A percentile compares a stretch with the other conserved stretches of the same genome.
These are phyloP conservation scores for Phycomyces nitens DNA, from an alignment of 192 early-diverging fungal genomes.

Conservation along the genomic window DNA sequence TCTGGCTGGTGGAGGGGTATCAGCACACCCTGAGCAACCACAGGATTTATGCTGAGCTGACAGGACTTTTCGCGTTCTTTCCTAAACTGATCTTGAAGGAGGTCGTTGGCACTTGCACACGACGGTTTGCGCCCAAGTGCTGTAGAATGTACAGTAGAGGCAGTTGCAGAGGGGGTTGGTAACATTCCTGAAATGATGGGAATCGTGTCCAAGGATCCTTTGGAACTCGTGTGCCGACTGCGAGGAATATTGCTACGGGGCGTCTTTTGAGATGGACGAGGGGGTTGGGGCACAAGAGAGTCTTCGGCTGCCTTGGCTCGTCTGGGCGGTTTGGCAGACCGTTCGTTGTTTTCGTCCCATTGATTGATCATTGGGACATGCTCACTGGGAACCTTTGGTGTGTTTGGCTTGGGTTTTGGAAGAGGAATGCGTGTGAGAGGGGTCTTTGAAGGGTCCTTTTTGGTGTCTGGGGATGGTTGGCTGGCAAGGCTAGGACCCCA, in stretches of 20 bases:
- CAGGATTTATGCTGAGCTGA: constrained; percentile 5
- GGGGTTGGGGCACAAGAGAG: neutral
- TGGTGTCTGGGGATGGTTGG: neutral
- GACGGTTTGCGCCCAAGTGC: neutral
- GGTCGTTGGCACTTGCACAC: neutral
- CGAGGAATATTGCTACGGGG: neutral
- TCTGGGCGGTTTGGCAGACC: neutral
- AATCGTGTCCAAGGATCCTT: neutral
- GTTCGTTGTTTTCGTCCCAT: neutral
- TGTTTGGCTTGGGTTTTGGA: neutral
- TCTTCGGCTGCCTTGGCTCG: neutral
- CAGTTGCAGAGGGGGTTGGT: too few relatives aligned
- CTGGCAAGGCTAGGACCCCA: neutral
- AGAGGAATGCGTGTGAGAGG: neutral
- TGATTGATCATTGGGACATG: neutral
- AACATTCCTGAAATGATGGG: neutral
- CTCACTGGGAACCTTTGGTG: neutral
- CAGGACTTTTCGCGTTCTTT: constrained; percentile 10
- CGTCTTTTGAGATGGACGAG: neutral
- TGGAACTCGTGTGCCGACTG: neutral
- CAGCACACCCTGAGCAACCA: constrained; percentile 12
- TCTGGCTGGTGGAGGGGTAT: neutral
- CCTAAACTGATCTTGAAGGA: constrained; percentile 16
- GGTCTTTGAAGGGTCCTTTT: neutral
- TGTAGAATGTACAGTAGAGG: too few relatives aligned